Conservation (phyloP, 2,329 filamentous ascomycete genomes). For the Cryphonectria parasitica region DNA sequence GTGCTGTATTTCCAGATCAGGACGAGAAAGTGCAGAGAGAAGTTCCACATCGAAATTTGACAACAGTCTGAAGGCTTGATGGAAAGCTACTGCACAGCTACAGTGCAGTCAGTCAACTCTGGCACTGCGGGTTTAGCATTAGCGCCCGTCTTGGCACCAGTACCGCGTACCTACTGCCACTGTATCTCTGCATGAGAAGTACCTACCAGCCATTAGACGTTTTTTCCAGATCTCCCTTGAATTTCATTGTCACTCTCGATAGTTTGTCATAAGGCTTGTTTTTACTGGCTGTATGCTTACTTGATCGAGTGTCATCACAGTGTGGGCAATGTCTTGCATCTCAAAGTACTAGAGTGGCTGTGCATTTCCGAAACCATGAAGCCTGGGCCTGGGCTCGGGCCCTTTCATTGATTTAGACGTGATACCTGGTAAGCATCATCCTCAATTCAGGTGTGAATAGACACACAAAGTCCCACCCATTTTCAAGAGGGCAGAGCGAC, state of each 20-base stretch:
- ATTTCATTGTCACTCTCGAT: background rate
- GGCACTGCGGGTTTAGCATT: background rate
- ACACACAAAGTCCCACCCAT: background rate
- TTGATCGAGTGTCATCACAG: background rate
- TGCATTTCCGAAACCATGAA: background rate
- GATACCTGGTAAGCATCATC: background rate
- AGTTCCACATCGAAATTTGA: background rate
- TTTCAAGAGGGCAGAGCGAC: background rate
- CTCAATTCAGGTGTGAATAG: background rate
- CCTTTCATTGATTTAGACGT: background rate
- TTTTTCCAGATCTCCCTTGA: background rate
- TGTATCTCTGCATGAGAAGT: too few species aligned
- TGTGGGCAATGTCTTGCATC: background rate
- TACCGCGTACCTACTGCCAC: background rate
- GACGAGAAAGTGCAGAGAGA: background rate
- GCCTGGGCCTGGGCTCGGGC: background rate
- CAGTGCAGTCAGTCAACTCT: background rate
- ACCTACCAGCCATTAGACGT: too few species aligned
- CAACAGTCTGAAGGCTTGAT: background rate
- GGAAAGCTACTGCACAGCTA: background rate
- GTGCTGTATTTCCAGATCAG: background rate
- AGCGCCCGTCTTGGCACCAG: conserved; percentile 14
- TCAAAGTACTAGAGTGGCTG: background rate
- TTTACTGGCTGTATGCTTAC: too few species aligned
- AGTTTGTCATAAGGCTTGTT: background rate